phyloP scores from a whole-genome alignment of 352 stramenopile genomes.

The Phytophthora aleatoria region DNA sequence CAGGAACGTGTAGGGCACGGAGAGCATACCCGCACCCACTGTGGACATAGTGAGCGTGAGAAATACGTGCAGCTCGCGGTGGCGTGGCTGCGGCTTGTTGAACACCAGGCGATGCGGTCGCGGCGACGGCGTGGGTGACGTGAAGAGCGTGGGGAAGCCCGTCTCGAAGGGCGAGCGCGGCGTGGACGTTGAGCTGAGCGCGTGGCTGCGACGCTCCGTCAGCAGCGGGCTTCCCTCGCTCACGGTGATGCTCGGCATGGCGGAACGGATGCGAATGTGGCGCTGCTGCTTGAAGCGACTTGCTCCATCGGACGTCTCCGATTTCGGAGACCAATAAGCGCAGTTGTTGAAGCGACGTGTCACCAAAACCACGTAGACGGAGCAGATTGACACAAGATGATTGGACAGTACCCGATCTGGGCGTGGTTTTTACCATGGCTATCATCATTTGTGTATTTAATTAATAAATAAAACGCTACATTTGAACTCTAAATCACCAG shows the following conservation, averaged over 20 bases:
- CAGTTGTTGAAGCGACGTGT: constrained; percentile 5
- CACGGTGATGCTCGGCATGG: constrained; percentile 27
- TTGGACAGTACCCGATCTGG: neutral
- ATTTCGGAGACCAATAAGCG: constrained; percentile 2
- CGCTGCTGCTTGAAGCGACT: neutral
- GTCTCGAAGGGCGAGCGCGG: constrained; percentile 71
- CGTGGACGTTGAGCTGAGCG: constrained; percentile 27
- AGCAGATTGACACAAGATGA: neutral
- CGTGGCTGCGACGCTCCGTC: constrained; percentile 12
- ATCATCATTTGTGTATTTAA: too few species aligned
- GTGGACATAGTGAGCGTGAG: constrained; percentile 81
- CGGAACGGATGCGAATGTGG: constrained; percentile 9
- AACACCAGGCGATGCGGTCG: constrained; percentile 62
- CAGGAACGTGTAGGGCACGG: constrained; percentile 76
- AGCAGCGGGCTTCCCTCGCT: constrained; percentile 35
- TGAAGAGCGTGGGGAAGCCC: constrained; percentile 73
- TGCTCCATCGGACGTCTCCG: neutral
- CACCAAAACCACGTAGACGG: neutral
- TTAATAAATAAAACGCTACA: too few species aligned
- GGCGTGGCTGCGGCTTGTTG: constrained; percentile 33
- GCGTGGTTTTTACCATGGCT: too few species aligned
- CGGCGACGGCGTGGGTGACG: constrained; percentile 55
- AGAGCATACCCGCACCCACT: constrained; percentile 71
- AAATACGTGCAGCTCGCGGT: constrained; percentile 69
- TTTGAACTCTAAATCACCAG: too few species aligned